Evolutionary conservation across 2,329 filamentous ascomycete species (phyloP).

Genomic region (Xylariales sp.): DNA sequence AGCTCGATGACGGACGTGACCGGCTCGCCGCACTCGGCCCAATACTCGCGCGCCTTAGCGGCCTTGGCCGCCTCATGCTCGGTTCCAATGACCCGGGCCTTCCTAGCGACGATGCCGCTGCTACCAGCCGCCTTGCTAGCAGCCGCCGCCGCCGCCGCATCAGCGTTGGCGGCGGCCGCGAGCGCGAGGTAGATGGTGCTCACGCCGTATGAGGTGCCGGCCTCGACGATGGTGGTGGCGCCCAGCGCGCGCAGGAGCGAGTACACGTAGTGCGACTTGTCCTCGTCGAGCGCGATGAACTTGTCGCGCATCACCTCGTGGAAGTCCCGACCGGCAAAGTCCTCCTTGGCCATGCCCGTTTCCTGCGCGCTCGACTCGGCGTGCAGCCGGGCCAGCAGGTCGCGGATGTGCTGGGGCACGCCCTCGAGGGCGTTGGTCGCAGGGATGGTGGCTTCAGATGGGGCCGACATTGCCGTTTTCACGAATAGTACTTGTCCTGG

Average conservation of each 20-base stretch:
- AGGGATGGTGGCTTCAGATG: too few relatives aligned
- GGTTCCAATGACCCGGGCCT: slow-evolving; percentile 55
- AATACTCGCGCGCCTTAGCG: slow-evolving; percentile 44
- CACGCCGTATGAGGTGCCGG: slow-evolving; percentile 58
- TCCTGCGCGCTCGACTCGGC: not conserved
- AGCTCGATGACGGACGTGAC: slow-evolving; percentile 50
- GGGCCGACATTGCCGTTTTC: too few relatives aligned
- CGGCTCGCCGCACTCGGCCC: slow-evolving; percentile 44
- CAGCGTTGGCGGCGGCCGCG: slow-evolving; percentile 46
- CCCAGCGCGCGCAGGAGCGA: slow-evolving; percentile 43
- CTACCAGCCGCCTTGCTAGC: slow-evolving; percentile 18
- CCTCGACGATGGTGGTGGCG: slow-evolving; percentile 52
- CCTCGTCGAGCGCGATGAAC: slow-evolving; percentile 55
- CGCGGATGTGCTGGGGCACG: too few relatives aligned
- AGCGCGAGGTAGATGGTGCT: slow-evolving; percentile 60
- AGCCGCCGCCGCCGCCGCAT: too few relatives aligned
- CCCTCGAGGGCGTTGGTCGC: too few relatives aligned
- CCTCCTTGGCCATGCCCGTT: not conserved
- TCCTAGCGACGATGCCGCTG: too few relatives aligned
- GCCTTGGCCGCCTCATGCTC: slow-evolving; percentile 56
- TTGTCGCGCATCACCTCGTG: slow-evolving; percentile 9
- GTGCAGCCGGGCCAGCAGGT: not conserved
- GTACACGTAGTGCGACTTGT: slow-evolving; percentile 55
- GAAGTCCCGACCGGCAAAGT: not conserved
- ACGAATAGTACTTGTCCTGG: too few relatives aligned